phyloP scores from a whole-genome alignment of 371 early-diverging fungal genomes.

The Apophysomyces ossiformis region DNA sequence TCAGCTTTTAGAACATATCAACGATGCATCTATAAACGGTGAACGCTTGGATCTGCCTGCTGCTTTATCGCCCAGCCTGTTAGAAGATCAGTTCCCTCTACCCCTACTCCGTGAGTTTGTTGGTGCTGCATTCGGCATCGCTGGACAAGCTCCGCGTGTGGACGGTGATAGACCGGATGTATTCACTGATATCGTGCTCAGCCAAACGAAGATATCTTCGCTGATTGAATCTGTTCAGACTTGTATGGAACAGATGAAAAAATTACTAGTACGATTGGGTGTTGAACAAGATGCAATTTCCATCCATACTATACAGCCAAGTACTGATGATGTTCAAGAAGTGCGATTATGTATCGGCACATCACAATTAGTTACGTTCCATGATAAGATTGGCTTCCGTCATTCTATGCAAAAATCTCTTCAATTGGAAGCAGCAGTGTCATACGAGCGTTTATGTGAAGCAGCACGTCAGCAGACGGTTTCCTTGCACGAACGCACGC shows the following conservation, averaged over 20 bases:
- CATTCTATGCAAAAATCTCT: slow-evolving; percentile 5
- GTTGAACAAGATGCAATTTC: neutral
- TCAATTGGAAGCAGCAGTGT: slow-evolving; percentile 6
- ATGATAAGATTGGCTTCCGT: neutral
- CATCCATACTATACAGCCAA: neutral
- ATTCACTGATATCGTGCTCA: slow-evolving; percentile 3
- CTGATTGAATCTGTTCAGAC: neutral
- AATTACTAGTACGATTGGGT: neutral
- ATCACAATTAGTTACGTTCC: neutral
- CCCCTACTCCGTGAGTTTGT: slow-evolving; percentile 4
- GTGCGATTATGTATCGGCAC: neutral
- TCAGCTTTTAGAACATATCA: neutral
- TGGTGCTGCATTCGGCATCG: neutral
- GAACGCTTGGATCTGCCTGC: neutral
- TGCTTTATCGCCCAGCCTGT: neutral
- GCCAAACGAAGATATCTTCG: neutral
- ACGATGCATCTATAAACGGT: neutral
- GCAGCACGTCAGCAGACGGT: neutral
- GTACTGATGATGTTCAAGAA: neutral
- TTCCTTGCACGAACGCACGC: neutral
- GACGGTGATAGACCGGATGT: neutral
- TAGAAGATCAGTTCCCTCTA: neutral
- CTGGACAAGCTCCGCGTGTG: neutral
- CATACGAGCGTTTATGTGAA: neutral
- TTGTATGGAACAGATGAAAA: neutral